Percentiles rank a stretch among this genome's conserved stretches.
Evolutionary conservation across 1,284 basidiomycete genomes (phyloP).

Genomic region (Hypsizygus ulmarius): DNA sequence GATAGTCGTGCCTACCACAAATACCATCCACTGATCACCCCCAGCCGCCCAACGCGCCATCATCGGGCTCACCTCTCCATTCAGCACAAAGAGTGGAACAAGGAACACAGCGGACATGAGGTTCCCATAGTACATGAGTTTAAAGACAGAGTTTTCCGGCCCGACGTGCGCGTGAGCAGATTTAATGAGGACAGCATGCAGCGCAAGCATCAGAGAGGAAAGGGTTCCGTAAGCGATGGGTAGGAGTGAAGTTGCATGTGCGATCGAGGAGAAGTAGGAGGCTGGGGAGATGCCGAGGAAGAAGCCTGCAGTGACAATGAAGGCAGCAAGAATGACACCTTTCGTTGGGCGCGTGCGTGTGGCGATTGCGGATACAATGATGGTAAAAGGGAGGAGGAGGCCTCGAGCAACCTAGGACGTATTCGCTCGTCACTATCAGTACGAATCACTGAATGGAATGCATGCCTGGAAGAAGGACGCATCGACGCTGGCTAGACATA

Average conservation of each 20-base stretch:
- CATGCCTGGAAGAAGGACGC: slow-evolving; percentile 49
- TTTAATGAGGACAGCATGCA: slow-evolving; percentile 61
- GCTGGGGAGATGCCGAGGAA: slow-evolving; percentile 46
- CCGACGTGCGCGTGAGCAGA: slow-evolving; percentile 45
- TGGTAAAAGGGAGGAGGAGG: slow-evolving; percentile 62
- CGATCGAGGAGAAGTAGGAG: slow-evolving; percentile 15
- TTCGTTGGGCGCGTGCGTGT: slow-evolving; percentile 37
- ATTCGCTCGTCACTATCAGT: too few relatives aligned
- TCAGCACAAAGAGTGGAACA: slow-evolving; percentile 33
- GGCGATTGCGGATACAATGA: slow-evolving; percentile 43
- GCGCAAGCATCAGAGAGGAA: slow-evolving; percentile 54
- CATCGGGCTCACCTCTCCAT: slow-evolving; percentile 41
- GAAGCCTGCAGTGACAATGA: slow-evolving; percentile 50
- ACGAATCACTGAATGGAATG: too few relatives aligned
- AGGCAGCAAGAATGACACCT: slow-evolving; percentile 43
- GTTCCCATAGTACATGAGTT: slow-evolving; percentile 58
- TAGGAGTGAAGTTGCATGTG: slow-evolving; percentile 33
- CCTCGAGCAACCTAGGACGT: slow-evolving; percentile 57
- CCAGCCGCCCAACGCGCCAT: slow-evolving; percentile 7
- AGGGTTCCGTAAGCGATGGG: slow-evolving; percentile 53
- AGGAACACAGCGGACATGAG: slow-evolving; percentile 47
- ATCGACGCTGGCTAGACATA: slow-evolving; percentile 59
- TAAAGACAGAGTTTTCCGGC: slow-evolving; percentile 43
- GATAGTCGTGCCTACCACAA: slow-evolving; percentile 48
- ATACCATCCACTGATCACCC: slow-evolving; percentile 38